Conservation (phyloP, 306 rosid genomes). For the Prosopis cineraria region DNA sequence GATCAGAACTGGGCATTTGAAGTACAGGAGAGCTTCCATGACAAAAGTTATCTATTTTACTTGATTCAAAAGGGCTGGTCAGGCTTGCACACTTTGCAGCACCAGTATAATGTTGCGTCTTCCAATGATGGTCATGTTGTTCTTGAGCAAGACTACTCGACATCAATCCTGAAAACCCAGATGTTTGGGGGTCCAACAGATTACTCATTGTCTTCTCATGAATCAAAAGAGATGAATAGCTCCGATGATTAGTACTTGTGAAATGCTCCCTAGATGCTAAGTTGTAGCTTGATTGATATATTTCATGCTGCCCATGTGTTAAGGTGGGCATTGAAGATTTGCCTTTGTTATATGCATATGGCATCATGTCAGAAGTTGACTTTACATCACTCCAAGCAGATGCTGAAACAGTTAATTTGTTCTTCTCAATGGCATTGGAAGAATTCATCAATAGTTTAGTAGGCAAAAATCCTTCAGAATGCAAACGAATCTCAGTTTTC, state of each 20-base stretch:
- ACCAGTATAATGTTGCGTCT: conserved; percentile 42
- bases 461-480: conserved; percentile 35
- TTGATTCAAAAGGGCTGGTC: conserved; percentile 41
- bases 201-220: conserved; percentile 50
- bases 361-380: conserved; percentile 50
- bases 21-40: conserved; percentile 41
- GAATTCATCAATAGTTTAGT: conserved; percentile 37
- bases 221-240: conserved; percentile 49
- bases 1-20: conserved; percentile 49
- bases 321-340: conserved; percentile 44
- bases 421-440: conserved; percentile 40
- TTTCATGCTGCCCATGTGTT: conserved; percentile 35
- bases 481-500: conserved; percentile 32
- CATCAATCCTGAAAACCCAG: conserved; percentile 45
- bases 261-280: conserved; percentile 45
- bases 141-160: conserved; percentile 43
- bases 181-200: conserved; percentile 43
- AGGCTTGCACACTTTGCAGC: conserved; percentile 40
- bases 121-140: conserved; percentile 42
- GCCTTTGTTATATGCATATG: conserved; percentile 40
- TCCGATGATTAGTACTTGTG: conserved; percentile 35
- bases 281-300: conserved; percentile 45
- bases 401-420: conserved; percentile 44
- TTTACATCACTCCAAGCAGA: conserved; percentile 38
- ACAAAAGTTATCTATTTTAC: conserved; percentile 36